phyloP scores from a whole-genome alignment of 129 eudicot genomes.

The Scalesia atractyloides region DNA sequence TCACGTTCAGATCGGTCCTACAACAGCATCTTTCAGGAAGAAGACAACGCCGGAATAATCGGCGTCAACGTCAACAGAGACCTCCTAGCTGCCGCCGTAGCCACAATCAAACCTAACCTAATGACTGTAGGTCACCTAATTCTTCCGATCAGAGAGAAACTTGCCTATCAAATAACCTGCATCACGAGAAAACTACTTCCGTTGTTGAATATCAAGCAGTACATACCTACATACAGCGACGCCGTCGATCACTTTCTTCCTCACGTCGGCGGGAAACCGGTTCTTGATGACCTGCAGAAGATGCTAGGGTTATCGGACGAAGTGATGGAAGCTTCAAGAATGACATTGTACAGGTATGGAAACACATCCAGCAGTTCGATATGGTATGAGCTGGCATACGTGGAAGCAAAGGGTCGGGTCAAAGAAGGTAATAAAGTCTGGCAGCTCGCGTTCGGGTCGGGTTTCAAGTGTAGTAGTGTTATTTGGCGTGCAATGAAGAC shows the following conservation, averaged over 20 bases:
- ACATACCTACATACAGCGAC: slow-evolving; percentile 42
- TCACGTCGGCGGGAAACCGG: slow-evolving; percentile 65
- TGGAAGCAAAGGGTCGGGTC: slow-evolving; percentile 62
- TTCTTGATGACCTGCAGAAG: slow-evolving; percentile 48
- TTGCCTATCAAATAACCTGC: slow-evolving; percentile 8
- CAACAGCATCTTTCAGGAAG: slow-evolving; percentile 45
- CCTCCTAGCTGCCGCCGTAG: slow-evolving; percentile 40
- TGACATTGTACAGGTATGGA: slow-evolving; percentile 60
- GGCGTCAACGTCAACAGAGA: slow-evolving; percentile 49
- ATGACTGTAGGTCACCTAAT: slow-evolving; percentile 39
- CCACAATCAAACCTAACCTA: slow-evolving; percentile 41
- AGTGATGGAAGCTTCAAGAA: slow-evolving; percentile 54
- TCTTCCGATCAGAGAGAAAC: slow-evolving; percentile 46
- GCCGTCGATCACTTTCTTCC: slow-evolving; percentile 49
- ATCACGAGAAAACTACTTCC: slow-evolving; percentile 16
- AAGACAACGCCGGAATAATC: slow-evolving; percentile 32
- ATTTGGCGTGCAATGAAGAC: slow-evolving; percentile 52
- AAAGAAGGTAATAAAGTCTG: slow-evolving; percentile 50
- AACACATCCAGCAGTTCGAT: slow-evolving; percentile 61
- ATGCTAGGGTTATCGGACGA: slow-evolving; percentile 30
- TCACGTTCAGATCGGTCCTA: slow-evolving; percentile 48
- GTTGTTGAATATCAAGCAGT: slow-evolving; percentile 2
- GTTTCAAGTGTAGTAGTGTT: slow-evolving; percentile 58
- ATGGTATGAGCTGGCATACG: slow-evolving; percentile 43
- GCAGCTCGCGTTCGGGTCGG: slow-evolving; percentile 61